phyloP scores from a whole-genome alignment of 2,329 filamentous ascomycete species.

The Acrocalymma vagum region DNA sequence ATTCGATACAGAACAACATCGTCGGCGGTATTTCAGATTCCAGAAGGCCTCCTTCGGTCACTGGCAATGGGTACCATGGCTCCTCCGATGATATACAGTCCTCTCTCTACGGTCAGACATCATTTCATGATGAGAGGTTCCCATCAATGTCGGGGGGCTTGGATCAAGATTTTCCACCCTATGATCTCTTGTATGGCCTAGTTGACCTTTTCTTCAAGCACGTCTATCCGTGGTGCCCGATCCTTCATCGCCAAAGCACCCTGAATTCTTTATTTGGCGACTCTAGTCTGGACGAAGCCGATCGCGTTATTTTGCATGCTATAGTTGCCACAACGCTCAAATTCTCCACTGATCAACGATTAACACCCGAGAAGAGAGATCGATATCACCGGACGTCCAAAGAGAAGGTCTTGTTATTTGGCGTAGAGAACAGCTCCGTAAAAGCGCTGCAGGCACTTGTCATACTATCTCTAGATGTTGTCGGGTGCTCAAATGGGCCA shows the following conservation, averaged over 20 bases:
- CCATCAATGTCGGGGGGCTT: constrained; percentile 34
- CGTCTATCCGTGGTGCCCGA: constrained; percentile 78
- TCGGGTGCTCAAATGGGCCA: constrained; percentile 87
- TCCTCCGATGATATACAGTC: constrained; percentile 35
- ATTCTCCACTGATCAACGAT: constrained; percentile 78
- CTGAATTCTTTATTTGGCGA: constrained; percentile 82
- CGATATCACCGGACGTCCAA: constrained; percentile 85
- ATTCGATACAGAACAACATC: constrained; percentile 41
- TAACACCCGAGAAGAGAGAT: constrained; percentile 76
- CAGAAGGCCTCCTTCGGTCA: constrained; percentile 29
- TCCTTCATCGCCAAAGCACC: constrained; percentile 84
- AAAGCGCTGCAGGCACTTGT: constrained; percentile 88
- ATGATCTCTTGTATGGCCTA: constrained; percentile 67
- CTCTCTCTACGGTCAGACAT: constrained; percentile 26
- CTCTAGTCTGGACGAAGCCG: constrained; percentile 76
- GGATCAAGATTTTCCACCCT: constrained; percentile 63
- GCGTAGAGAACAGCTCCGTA: constrained; percentile 88
- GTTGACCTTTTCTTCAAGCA: constrained; percentile 71
- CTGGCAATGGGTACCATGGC: constrained; percentile 38
- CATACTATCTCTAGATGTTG: constrained; percentile 84
- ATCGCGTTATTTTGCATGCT: constrained; percentile 83
- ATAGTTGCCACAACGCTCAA: constrained; percentile 89
- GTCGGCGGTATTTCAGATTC: constrained; percentile 48
- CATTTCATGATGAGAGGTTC: constrained; percentile 41
- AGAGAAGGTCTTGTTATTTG: constrained; percentile 85